These are phyloP conservation scores for Cruciata laevipes DNA, from an alignment of 257 asterid species.

Conservation along the genomic window DNA sequence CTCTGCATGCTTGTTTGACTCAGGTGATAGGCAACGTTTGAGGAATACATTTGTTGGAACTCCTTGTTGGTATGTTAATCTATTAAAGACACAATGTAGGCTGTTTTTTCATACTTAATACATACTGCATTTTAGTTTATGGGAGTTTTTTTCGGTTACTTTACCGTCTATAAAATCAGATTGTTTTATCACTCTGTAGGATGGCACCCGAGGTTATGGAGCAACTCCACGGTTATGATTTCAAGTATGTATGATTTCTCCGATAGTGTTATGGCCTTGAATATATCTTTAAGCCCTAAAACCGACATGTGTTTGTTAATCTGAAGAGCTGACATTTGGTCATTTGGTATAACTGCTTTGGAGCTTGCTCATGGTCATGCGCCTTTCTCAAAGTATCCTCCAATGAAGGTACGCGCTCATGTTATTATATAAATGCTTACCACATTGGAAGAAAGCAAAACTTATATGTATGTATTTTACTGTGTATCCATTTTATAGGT, in stretches of 20 bases:
- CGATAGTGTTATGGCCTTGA: constrained; percentile 7
- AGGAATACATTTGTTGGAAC: constrained; percentile 98
- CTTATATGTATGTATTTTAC: constrained; percentile 6
- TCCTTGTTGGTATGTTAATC: constrained; percentile 84
- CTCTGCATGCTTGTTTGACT: constrained; percentile 93
- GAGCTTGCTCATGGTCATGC: constrained; percentile 99
- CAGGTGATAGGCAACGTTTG: constrained; percentile 88
- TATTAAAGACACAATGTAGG: constrained; percentile 8
- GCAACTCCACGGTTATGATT: constrained; percentile 91
- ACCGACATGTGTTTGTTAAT: constrained; percentile 1
- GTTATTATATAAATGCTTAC: constrained; percentile 10
- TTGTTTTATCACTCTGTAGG: constrained; percentile 44
- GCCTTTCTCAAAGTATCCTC: constrained; percentile 98
- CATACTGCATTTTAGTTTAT: neutral
- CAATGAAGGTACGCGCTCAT: constrained; percentile 69
- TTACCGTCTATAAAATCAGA: constrained; percentile 4
- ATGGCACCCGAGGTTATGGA: constrained; percentile 99
- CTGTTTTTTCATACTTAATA: no score
- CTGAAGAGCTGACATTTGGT: constrained; percentile 96
- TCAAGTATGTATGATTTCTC: constrained; percentile 56
- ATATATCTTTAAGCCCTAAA: neutral
- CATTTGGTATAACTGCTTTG: constrained; percentile 97
- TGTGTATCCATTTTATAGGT: constrained; percentile 42
- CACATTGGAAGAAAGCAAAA: constrained; percentile 5
- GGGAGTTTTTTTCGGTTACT: neutral